A percentile compares a stretch with the other conserved stretches of the same genome.
These are phyloP conservation scores for Escovopsis sp. DNA, from an alignment of 2,329 filamentous ascomycete genomes.

Conservation along the genomic window DNA sequence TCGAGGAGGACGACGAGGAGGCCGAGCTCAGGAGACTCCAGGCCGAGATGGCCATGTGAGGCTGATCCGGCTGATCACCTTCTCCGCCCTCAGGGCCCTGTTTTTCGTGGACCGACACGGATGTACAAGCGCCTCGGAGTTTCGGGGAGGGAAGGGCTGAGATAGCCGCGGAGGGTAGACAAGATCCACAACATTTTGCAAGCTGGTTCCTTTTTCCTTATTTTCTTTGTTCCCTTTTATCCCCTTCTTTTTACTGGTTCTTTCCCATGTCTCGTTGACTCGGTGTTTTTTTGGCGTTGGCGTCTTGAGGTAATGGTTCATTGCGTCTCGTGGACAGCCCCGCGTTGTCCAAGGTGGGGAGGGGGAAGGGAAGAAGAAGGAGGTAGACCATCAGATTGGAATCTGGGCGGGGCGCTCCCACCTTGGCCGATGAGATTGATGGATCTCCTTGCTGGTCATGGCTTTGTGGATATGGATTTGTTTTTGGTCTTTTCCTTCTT, in stretches of 20 bases:
- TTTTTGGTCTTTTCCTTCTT: no score
- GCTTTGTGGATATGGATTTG: no score
- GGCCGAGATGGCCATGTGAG: conserved; percentile 91
- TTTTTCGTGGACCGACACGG: no score
- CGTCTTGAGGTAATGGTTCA: conserved; percentile 10
- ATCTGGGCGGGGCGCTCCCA: no score
- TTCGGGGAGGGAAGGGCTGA: no score
- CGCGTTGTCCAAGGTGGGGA: neutral
- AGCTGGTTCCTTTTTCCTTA: conserved; percentile 1
- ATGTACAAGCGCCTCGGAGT: no score
- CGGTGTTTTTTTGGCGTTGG: conserved; percentile 19
- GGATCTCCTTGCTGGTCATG: no score
- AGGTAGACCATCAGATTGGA: no score
- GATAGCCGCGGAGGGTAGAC: no score
- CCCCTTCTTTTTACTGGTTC: neutral
- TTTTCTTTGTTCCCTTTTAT: neutral
- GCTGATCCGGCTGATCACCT: neutral
- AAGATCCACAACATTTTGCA: neutral
- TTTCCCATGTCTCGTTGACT: conserved; percentile 9
- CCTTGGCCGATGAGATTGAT: no score
- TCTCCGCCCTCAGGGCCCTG: no score
- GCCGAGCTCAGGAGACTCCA: conserved; percentile 85
- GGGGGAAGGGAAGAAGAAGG: neutral
- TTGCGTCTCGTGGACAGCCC: neutral
- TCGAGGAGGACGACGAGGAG: conserved; percentile 86